A percentile compares a stretch with the other conserved stretches of the same genome.
phyloP scores from a whole-genome alignment of 2,329 filamentous ascomycete species.

The Myriosclerotinia duriaeana region DNA sequence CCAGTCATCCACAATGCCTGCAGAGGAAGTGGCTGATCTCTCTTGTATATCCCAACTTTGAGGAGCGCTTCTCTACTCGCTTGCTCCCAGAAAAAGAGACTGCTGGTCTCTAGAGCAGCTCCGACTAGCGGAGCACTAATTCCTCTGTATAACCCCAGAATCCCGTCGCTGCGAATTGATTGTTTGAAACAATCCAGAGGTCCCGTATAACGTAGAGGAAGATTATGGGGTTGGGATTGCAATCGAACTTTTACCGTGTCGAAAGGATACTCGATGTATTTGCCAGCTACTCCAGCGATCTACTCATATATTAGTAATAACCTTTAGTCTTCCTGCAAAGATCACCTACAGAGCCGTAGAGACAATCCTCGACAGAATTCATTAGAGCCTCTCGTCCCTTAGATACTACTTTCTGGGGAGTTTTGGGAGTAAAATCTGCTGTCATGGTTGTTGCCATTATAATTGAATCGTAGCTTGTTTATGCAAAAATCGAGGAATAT shows the following conservation, averaged over 20 bases:
- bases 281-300: constrained; percentile 83
- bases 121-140: constrained; percentile 89
- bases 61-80: constrained; percentile 67
- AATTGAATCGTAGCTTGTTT: not conserved
- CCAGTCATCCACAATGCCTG: constrained; percentile 75
- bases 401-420: constrained; percentile 23
- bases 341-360: constrained; percentile 75
- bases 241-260: constrained; percentile 97
- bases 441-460: constrained; percentile 35
- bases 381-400: constrained; percentile 36
- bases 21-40: constrained; percentile 67
- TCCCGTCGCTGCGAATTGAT: constrained; percentile 75
- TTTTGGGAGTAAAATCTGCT: constrained; percentile 30
- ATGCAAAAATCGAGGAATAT: constrained; percentile 21
- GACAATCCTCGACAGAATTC: constrained; percentile 78
- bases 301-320: constrained; percentile 42
- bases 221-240: constrained; percentile 86
- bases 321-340: not conserved
- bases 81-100: constrained; percentile 88
- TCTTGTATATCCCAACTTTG: constrained; percentile 49
- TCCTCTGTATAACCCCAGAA: constrained; percentile 76
- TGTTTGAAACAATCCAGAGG: constrained; percentile 92
- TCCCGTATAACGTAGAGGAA: constrained; percentile 78
- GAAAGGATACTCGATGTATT: constrained; percentile 97
- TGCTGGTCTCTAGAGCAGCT: constrained; percentile 88